Evolutionary conservation across 1,284 basidiomycete species (phyloP).

Genomic region (Austroboletus niveus): DNA sequence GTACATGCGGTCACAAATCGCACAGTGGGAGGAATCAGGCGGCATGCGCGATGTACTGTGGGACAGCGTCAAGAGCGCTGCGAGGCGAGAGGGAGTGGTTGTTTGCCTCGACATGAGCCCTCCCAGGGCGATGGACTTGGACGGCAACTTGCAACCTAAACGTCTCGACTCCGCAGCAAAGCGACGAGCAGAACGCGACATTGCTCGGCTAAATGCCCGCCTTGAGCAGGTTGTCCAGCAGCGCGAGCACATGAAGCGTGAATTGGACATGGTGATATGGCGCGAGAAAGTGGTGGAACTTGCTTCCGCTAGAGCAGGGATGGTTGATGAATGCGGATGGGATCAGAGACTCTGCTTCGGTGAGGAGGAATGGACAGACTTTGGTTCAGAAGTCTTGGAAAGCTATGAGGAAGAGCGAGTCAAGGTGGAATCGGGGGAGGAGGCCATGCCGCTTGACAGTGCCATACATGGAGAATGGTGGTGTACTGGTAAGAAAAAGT

Average conservation of each 20-base stretch:
- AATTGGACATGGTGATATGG: slow-evolving; percentile 65
- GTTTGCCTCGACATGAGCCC: slow-evolving; percentile 36
- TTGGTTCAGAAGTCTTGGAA: slow-evolving; percentile 60
- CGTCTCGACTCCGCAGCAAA: slow-evolving; percentile 21
- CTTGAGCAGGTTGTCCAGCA: slow-evolving; percentile 55
- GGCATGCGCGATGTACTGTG: slow-evolving; percentile 62
- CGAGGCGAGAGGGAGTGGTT: slow-evolving; percentile 67
- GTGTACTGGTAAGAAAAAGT: slow-evolving; percentile 71
- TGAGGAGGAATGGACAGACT: slow-evolving; percentile 70
- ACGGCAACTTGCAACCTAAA: slow-evolving; percentile 3
- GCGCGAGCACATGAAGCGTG: slow-evolving; percentile 61
- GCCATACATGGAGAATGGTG: slow-evolving; percentile 60
- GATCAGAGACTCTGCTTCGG: slow-evolving; percentile 79
- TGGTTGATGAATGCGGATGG: slow-evolving; percentile 73
- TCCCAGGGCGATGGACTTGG: slow-evolving; percentile 20
- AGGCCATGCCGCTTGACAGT: slow-evolving; percentile 39
- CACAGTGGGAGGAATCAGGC: slow-evolving; percentile 56
- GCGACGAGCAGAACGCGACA: slow-evolving; percentile 51
- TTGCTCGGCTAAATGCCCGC: slow-evolving; percentile 47
- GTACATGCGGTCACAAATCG: slow-evolving; percentile 62
- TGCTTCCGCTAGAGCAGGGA: slow-evolving; percentile 59
- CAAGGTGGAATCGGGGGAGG: slow-evolving; percentile 25
- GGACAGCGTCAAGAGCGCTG: slow-evolving; percentile 67
- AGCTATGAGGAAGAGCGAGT: slow-evolving; percentile 56
- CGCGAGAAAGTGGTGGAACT: slow-evolving; percentile 64